phyloP scores from a whole-genome alignment of 495 filamentous ascomycete species.

The Penicillium lagena region DNA sequence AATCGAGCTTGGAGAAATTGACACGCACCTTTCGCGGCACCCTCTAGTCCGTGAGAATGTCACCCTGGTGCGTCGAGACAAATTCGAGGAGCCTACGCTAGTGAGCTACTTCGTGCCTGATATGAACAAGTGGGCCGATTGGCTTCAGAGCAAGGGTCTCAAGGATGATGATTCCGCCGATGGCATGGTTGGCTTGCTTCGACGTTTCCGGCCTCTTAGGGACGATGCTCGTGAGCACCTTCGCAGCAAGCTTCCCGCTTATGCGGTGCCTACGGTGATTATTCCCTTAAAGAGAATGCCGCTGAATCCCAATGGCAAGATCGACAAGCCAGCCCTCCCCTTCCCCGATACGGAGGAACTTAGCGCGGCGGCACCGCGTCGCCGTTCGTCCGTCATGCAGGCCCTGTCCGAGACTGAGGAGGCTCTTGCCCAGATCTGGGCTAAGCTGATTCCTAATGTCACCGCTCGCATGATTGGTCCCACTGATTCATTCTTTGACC shows the following conservation, averaged over 20 bases:
- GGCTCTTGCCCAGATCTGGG: constrained; percentile 64
- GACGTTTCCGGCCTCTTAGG: constrained; percentile 60
- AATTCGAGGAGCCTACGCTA: constrained; percentile 81
- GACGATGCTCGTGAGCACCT: constrained; percentile 71
- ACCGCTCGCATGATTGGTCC: constrained; percentile 52
- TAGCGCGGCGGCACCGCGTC: constrained; percentile 29
- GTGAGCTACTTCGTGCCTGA: constrained; percentile 92
- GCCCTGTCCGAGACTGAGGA: constrained; percentile 59
- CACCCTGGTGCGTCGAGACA: constrained; percentile 80
- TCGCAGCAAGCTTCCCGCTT: constrained; percentile 66
- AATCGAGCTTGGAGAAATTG: constrained; percentile 92
- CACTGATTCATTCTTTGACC: constrained; percentile 75
- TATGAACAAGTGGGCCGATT: constrained; percentile 60
- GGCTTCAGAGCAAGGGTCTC: constrained; percentile 52
- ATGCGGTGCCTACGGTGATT: constrained; percentile 76
- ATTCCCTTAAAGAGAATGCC: constrained; percentile 77
- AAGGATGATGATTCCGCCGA: constrained; percentile 43
- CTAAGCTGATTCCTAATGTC: constrained; percentile 44
- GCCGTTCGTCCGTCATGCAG: constrained; percentile 29
- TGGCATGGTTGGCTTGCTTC: constrained; percentile 54
- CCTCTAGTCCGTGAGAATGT: constrained; percentile 79
- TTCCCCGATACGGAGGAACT: constrained; percentile 76
- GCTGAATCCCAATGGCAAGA: constrained; percentile 91
- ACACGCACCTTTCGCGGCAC: constrained; percentile 74
- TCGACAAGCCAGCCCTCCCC: constrained; percentile 83